Conservation (phyloP, 202 grass and related monocot species). For the Musa balbisiana region DNA sequence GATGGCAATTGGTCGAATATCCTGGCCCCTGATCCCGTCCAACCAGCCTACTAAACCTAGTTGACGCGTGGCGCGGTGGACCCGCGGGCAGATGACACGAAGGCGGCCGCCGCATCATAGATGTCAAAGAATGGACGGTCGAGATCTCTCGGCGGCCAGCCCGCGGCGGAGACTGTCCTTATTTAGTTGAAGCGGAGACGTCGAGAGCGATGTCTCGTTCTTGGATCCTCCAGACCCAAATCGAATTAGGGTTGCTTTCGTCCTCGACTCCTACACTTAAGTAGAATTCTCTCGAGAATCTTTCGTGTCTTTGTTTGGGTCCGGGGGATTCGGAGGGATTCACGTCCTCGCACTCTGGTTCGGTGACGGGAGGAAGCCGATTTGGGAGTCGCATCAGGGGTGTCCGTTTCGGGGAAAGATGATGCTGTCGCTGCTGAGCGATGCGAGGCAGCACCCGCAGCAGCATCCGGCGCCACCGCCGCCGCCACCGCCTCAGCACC, state of each 20-base stretch:
- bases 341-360: not conserved
- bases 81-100: not conserved
- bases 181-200: not conserved
- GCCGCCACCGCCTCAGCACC: too few relatives aligned
- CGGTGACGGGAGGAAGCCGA: not conserved
- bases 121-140: not conserved
- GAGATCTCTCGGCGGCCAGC: not conserved
- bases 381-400: not conserved
- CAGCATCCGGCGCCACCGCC: not conserved
- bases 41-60: too few relatives aligned
- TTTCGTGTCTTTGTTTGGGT: not conserved
- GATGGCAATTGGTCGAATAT: too few relatives aligned
- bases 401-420: not conserved
- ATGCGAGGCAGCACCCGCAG: not conserved
- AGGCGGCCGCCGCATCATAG: not conserved
- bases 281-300: not conserved
- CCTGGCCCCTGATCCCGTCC: too few relatives aligned
- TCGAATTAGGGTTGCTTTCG: not conserved
- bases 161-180: not conserved
- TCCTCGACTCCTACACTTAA: not conserved
- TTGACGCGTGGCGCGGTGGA: too few relatives aligned
- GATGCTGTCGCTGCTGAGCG: constrained; percentile 4
- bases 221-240: not conserved
- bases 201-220: not conserved
- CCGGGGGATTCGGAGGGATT: not conserved